phyloP scores from a whole-genome alignment of 192 early-diverging fungal genomes.

The Linnemannia elongata region DNA sequence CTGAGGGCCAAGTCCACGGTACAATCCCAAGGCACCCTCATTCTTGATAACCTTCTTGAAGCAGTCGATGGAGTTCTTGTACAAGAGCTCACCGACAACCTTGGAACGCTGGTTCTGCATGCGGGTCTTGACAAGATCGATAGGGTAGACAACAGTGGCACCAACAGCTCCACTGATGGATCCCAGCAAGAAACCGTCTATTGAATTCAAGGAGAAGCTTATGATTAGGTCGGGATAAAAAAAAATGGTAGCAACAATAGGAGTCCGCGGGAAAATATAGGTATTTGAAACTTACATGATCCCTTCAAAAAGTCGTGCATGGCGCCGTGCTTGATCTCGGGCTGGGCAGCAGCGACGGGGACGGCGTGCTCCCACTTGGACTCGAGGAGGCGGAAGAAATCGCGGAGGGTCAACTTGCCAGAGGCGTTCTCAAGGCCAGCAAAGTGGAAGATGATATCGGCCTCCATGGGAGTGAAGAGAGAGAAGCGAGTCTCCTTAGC shows the following conservation, averaged over 20 bases:
- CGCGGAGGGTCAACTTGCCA: slow-evolving; percentile 60
- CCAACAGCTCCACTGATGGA: slow-evolving; percentile 94
- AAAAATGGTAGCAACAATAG: background rate
- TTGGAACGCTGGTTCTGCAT: slow-evolving; percentile 98
- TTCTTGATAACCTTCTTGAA: slow-evolving; percentile 95
- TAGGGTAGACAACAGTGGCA: slow-evolving; percentile 95
- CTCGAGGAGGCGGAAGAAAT: slow-evolving; percentile 69
- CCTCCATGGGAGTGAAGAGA: slow-evolving; percentile 79
- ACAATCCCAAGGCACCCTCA: slow-evolving; percentile 91
- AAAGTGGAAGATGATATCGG: slow-evolving; percentile 79
- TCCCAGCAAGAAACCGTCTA: slow-evolving; percentile 78
- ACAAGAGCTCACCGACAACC: slow-evolving; percentile 90
- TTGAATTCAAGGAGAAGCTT: background rate
- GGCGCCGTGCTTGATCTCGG: slow-evolving; percentile 34
- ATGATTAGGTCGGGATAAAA: background rate
- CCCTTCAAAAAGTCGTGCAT: slow-evolving; percentile 53
- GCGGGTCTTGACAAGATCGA: slow-evolving; percentile 98
- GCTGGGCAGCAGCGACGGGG: slow-evolving; percentile 17
- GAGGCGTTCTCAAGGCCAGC: slow-evolving; percentile 66
- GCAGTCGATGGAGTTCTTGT: slow-evolving; percentile 97
- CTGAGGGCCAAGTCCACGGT: slow-evolving; percentile 94
- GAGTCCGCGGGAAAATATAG: background rate
- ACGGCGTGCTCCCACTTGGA: slow-evolving; percentile 63
- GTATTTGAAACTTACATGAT: slow-evolving; percentile 39
- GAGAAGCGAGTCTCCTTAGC: slow-evolving; percentile 69